Percentiles rank a stretch among this genome's conserved stretches.
Evolutionary conservation across 73 alveolate species (phyloP).

Genomic region (Paramecium pentaurelia): DNA sequence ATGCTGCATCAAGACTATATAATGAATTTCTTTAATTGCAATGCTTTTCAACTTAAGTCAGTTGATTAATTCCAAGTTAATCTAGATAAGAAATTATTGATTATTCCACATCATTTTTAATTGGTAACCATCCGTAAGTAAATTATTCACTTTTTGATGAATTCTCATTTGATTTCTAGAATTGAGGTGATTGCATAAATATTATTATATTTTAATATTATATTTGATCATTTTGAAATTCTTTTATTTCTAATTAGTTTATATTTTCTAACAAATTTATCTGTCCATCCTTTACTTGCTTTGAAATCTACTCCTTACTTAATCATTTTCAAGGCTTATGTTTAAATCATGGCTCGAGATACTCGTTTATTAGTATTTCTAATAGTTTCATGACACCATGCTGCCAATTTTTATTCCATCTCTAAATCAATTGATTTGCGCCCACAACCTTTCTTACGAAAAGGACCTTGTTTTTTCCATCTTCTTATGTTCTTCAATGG

Average conservation of each 20-base stretch:
- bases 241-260: conserved; percentile 16
- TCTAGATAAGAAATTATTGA: background rate
- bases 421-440: background rate
- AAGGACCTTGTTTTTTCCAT: conserved; percentile 11
- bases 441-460: conserved; percentile 9
- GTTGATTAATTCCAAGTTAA: background rate
- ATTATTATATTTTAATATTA: background rate
- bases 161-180: background rate
- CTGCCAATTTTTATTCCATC: conserved; percentile 16
- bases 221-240: background rate
- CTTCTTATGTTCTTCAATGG: background rate
- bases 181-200: background rate
- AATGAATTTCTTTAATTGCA: background rate
- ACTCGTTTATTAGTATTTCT: background rate
- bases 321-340: background rate
- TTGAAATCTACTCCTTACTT: background rate
- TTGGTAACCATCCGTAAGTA: background rate
- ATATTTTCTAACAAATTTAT: conserved; percentile 40
- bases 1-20: background rate
- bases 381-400: background rate
- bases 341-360: background rate
- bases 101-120: background rate
- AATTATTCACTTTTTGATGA: background rate
- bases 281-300: conserved; percentile 47
- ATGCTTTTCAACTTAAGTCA: background rate